A percentile compares a stretch with the other conserved stretches of the same genome.
Conservation (phyloP, 2,329 filamentous ascomycete genomes). For the Amylocarpus encephaloides region DNA sequence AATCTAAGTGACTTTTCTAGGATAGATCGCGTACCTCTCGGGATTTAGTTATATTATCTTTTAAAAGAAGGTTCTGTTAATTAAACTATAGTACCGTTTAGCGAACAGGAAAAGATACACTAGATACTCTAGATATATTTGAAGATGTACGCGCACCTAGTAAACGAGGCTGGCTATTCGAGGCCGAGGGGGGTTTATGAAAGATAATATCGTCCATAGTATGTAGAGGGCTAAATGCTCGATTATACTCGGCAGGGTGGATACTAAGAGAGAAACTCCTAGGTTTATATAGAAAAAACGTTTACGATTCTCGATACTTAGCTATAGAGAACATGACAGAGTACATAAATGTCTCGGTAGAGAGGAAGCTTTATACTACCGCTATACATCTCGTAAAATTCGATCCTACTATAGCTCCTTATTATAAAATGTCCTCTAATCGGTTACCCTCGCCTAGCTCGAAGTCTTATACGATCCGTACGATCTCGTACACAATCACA, state of each 20-base stretch:
- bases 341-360: constrained; percentile 2
- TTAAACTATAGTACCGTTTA: constrained; percentile 6
- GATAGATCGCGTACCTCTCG: constrained; percentile 3
- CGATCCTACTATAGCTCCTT: not conserved
- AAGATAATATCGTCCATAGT: constrained; percentile 6
- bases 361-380: not conserved
- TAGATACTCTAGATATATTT: constrained; percentile 1
- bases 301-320: not conserved
- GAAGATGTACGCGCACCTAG: constrained; percentile 3
- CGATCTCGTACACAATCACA: not conserved
- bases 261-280: constrained; percentile 2
- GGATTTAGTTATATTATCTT: not conserved
- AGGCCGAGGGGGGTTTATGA: constrained; percentile 8
- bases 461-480: not conserved
- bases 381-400: not conserved
- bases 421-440: not conserved
- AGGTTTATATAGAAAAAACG: constrained; percentile 3
- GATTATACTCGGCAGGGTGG: constrained; percentile 1
- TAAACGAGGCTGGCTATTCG: constrained; percentile 9
- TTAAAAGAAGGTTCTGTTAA: constrained; percentile 2
- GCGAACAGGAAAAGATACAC: constrained; percentile 6
- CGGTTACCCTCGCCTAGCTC: not conserved
- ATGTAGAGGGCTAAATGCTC: not conserved
- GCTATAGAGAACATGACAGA: not conserved
- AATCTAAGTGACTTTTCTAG: constrained; percentile 9